phyloP scores from a whole-genome alignment of 2,329 filamentous ascomycete genomes.

The Leptographium radiaticola region DNA sequence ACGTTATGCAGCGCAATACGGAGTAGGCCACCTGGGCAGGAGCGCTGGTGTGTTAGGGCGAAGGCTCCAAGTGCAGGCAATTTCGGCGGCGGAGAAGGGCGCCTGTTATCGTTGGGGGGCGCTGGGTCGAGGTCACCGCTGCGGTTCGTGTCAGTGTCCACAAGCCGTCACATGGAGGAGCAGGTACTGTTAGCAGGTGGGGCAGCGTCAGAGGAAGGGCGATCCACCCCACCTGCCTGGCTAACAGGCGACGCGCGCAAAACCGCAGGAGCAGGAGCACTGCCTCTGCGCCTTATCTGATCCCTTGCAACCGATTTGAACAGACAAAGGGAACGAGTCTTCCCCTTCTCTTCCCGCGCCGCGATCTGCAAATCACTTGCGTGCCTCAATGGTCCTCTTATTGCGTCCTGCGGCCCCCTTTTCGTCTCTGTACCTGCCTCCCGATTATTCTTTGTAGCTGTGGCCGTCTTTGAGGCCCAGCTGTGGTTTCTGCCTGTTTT shows the following conservation, averaged over 20 bases:
- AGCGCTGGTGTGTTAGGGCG: background rate
- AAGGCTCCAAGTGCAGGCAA: background rate
- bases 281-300: background rate
- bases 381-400: conserved; percentile 4
- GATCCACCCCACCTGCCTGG: background rate
- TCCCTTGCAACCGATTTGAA: background rate
- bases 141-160: background rate
- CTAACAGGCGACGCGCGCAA: background rate
- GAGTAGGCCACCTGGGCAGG: too few species aligned
- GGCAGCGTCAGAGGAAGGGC: background rate
- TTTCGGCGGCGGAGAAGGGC: background rate
- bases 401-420: background rate
- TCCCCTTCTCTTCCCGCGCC: background rate
- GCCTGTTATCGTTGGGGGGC: background rate
- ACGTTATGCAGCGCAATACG: background rate
- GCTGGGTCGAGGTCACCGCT: background rate
- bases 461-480: conserved; percentile 3
- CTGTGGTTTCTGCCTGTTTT: background rate
- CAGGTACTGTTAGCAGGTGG: background rate
- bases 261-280: background rate
- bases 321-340: background rate
- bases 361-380: background rate
- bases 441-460: background rate
- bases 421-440: conserved; percentile 1
- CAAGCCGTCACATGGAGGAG: background rate